Evolutionary conservation across 2,329 filamentous ascomycete species (phyloP), one percentile per base, ranked within the genome.

Genomic region (Cladobotryum protrusum): DNA sequence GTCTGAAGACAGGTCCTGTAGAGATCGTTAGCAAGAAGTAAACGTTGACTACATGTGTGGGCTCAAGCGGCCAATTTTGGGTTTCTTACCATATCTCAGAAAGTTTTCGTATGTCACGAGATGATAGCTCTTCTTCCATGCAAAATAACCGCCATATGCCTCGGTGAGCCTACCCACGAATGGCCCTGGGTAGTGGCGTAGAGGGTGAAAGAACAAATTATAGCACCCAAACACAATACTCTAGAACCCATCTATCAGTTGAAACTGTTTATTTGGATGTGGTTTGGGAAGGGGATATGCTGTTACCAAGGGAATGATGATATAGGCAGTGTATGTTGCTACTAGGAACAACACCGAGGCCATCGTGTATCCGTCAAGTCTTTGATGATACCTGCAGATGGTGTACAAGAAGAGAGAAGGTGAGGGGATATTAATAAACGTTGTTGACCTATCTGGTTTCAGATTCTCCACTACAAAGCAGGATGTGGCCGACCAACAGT

Each of bases 41-140:
- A 12, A 24, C 29, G 6, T 9, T n/a, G 5, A 34, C 24, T 29
- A 29, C 3, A 29, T 8, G 24, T 2, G 24, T n/a, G 11, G 11
- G 24, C 24, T 9, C 24, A 29, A 29, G 6, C 2, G 24, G 17
- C 12, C 13, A n/a, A 14, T 17, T 39, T 6, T 32, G 29, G 11
- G 11, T 9, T 1, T 3, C n/a, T 20, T 35, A 49, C 47, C 47
- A 44, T 45, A 49, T 49, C 45, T 45, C 41, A 43, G 33, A n/a
- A 44, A 49, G 34, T 49, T 49, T 29, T 49, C 20, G 42, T 49
- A 49, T 13, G 33, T 44, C 1, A 9, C 32, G 17, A 49, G 14
- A 24, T 49, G 42, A 3, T 44, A 18, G 17, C 13, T 32, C 33
- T 44, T 44, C 17, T 20, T 36, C 19, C 44, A 18, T 12, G 47